Evolutionary conservation across 768 basidiomycete species (phyloP).

Genomic region (Lactifluus piperatus): DNA sequence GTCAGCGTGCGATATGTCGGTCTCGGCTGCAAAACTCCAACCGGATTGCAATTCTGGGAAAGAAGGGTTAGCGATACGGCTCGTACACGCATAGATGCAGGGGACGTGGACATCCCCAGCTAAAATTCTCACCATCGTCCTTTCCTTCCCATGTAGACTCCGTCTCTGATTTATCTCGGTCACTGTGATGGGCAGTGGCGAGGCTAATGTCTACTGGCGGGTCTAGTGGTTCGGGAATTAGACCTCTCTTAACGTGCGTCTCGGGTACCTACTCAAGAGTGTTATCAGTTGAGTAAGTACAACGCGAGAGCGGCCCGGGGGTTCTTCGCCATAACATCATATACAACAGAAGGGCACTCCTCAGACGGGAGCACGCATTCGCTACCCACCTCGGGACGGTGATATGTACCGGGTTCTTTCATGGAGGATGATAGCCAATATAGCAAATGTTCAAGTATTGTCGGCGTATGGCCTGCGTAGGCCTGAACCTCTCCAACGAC

Average conservation of each 20-base stretch:
- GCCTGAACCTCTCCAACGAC: slow-evolving; percentile 3
- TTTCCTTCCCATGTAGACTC: slow-evolving; percentile 15
- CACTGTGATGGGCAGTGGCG: background rate
- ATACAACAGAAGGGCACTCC: slow-evolving; percentile 16
- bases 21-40: slow-evolving; percentile 8
- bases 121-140: slow-evolving; percentile 10
- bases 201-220: background rate
- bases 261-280: slow-evolving; percentile 18
- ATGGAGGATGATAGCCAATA: slow-evolving; percentile 20
- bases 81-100: background rate
- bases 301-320: slow-evolving; percentile 16
- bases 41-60: slow-evolving; percentile 12
- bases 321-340: slow-evolving; percentile 18
- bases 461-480: background rate
- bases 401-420: slow-evolving; percentile 12
- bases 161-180: background rate
- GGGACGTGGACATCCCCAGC: background rate
- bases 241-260: slow-evolving; percentile 16
- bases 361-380: slow-evolving; percentile 7
- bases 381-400: slow-evolving; percentile 19
- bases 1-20: slow-evolving; percentile 12
- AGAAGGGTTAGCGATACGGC: background rate
- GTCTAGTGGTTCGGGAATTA: slow-evolving; percentile 8
- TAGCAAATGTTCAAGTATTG: slow-evolving; percentile 11
- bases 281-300: slow-evolving; percentile 15